Evolutionary conservation across 2,329 filamentous ascomycete genomes (phyloP), one percentile per base, ranked within the genome.

Genomic region (Bretziella fagacearum): DNA sequence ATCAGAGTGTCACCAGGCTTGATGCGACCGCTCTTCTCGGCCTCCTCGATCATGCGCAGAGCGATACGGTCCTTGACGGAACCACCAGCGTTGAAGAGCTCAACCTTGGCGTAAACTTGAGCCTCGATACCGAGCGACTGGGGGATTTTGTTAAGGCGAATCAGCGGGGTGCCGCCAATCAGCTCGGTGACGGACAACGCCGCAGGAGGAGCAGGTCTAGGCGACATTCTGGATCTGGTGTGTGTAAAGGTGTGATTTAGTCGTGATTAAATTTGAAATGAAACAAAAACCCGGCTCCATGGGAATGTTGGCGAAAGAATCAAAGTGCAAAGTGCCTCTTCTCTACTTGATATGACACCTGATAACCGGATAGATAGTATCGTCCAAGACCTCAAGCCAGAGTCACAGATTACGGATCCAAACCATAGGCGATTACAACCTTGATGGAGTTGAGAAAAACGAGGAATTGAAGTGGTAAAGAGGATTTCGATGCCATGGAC

Each of bases 1-100:
- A 98, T 98, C 58, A 98, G 68, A 45, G 86, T 96, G 65, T 96
- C 87, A 48, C 89, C 91, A 23, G 91, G 91, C 72, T 91, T 95
- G 65, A 98, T 95, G 54, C 89, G 79, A 39, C 91, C 91, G 45
- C 74, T 80, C 59, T 76, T 78, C 71, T 98, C 91, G 11, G 91
- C 91, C 62, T 89, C 83, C 65, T 96, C 87, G 52, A 98, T 82
- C 91, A 98, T 98, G 58, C 91, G 83, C 60, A 95, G 67, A 18
- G 91, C 91, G 60, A 98, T 98, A 52, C 87, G 74, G 65, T 95
- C 87, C 65, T 95, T 95, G 59, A 94, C 83, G 59, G 83, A 91
- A 54, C 87, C 87, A 49, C 87, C 87, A 10, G 87, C 85, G 65
- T 93, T 94, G 73, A 94, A 93, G 51, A 86, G 78, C 65, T 95